Evolutionary conservation across 768 basidiomycete species (phyloP).

Genomic region (Krasilnikovozyma curviuscula): DNA sequence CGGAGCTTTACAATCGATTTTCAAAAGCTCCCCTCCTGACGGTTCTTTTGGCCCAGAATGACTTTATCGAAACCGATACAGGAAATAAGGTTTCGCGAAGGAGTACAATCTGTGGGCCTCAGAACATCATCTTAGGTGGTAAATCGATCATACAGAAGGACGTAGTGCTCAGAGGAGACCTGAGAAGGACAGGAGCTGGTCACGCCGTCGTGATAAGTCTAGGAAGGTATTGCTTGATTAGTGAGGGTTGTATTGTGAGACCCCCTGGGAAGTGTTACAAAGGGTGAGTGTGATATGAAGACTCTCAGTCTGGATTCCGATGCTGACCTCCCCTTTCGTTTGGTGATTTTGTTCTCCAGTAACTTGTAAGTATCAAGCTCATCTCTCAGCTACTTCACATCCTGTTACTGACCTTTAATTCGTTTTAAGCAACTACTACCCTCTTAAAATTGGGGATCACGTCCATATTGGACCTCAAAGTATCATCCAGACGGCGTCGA

Average conservation of each 20-base stretch:
- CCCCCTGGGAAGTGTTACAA: constrained; percentile 30
- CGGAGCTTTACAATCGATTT: too few species aligned
- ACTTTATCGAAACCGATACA: too few species aligned
- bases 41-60: too few species aligned
- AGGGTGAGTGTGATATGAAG: constrained; percentile 21
- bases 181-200: constrained; percentile 69
- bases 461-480: constrained; percentile 80
- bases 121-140: constrained; percentile 92
- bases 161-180: constrained; percentile 82
- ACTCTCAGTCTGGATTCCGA: constrained; percentile 47
- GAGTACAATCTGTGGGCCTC: constrained; percentile 79
- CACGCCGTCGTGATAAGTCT: constrained; percentile 66
- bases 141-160: constrained; percentile 85
- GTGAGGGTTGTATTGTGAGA: constrained; percentile 65
- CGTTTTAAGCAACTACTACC: constrained; percentile 56
- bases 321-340: neutral
- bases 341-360: too few species aligned
- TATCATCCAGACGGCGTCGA: constrained; percentile 82
- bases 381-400: constrained; percentile 1
- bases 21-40: too few species aligned
- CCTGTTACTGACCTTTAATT: neutral
- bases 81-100: too few species aligned
- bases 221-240: constrained; percentile 79
- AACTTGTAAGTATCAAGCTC: neutral
- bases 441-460: constrained; percentile 89